A percentile compares a stretch with the other conserved stretches of the same genome.
phyloP scores from a whole-genome alignment of 2,329 filamentous ascomycete species.

The Fusarium sp. region DNA sequence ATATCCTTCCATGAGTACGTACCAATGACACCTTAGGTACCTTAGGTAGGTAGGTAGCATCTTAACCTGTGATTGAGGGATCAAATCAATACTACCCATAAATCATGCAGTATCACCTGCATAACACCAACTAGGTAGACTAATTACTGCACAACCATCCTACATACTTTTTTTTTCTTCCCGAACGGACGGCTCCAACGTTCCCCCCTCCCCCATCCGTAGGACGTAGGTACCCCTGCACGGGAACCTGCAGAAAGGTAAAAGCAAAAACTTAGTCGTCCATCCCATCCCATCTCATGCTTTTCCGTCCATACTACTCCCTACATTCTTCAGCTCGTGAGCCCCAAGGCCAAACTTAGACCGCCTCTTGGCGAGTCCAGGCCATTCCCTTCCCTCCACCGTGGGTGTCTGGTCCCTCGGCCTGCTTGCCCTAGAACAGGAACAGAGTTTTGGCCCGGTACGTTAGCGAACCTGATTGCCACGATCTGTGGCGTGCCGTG shows the following conservation, averaged over 20 bases:
- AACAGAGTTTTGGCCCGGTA: conserved; percentile 26
- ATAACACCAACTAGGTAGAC: conserved; percentile 10
- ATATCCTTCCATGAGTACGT: not conserved
- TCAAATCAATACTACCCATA: conserved; percentile 23
- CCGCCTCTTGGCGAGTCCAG: conserved; percentile 25
- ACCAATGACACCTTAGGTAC: not conserved
- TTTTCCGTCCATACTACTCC: conserved; percentile 7
- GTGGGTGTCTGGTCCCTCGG: conserved; percentile 5
- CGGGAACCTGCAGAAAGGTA: conserved; percentile 37
- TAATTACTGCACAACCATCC: conserved; percentile 11
- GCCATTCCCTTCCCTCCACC: conserved; percentile 15
- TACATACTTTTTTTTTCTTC: not conserved
- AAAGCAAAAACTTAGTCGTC: conserved; percentile 10
- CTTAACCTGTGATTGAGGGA: not conserved
- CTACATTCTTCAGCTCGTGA: conserved; percentile 27
- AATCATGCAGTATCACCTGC: conserved; percentile 33
- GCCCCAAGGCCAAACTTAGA: conserved; percentile 15
- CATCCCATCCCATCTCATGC: conserved; percentile 14
- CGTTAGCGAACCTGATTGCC: conserved; percentile 30
- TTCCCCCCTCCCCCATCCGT: conserved; percentile 5
- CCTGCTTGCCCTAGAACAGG: conserved; percentile 10
- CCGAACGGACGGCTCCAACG: conserved; percentile 23
- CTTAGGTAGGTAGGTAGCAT: not conserved
- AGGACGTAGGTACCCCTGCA: not conserved
- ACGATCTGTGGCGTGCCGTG: conserved; percentile 21